phyloP scores from a whole-genome alignment of 306 rosid species.

The Sophora flavescens region DNA sequence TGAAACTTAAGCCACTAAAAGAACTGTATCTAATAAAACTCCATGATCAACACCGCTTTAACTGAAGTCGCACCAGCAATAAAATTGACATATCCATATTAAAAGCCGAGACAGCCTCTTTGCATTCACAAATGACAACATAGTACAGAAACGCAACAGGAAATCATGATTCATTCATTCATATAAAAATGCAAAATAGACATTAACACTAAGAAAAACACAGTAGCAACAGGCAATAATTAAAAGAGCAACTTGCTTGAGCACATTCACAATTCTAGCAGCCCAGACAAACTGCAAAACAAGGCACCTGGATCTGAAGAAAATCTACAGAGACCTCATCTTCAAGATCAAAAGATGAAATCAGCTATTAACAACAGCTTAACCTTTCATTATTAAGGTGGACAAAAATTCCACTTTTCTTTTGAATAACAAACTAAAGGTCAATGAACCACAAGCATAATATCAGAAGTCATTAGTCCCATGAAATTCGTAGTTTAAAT shows the following conservation, averaged over 20 bases:
- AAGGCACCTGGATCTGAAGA: neutral
- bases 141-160: neutral
- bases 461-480: neutral
- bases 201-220: neutral
- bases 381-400: too few relatives aligned
- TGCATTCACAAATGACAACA: constrained; percentile 20
- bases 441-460: neutral
- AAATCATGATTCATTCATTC: neutral
- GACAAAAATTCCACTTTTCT: too few relatives aligned
- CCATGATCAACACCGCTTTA: neutral
- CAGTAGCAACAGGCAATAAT: constrained; percentile 14
- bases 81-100: constrained; percentile 8
- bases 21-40: neutral
- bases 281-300: neutral
- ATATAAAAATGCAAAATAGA: constrained; percentile 22
- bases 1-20: neutral
- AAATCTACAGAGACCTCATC: neutral
- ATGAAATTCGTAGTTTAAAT: neutral
- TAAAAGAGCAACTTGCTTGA: neutral
- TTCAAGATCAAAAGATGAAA: neutral
- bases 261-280: neutral
- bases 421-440: too few relatives aligned
- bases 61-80: neutral
- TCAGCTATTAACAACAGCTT: too few relatives aligned
- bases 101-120: neutral